A percentile compares a stretch with the other conserved stretches of the same genome.
Conservation (phyloP, 768 basidiomycete genomes). For the Leccinellum luteum region DNA sequence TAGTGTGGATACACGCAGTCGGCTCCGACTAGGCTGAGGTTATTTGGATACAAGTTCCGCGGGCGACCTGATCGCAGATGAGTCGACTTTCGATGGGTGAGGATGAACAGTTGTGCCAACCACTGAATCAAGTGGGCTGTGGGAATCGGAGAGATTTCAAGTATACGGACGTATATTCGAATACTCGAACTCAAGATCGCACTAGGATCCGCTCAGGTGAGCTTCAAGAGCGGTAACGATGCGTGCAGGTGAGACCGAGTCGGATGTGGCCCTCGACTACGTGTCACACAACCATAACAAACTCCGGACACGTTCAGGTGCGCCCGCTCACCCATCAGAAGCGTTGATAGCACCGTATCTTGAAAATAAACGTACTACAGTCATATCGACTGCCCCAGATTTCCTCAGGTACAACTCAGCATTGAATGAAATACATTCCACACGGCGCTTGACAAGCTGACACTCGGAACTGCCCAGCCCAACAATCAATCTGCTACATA, state of each 20-base stretch:
- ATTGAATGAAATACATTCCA: background rate
- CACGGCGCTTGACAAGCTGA: slow-evolving; percentile 1
- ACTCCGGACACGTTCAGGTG: slow-evolving; percentile 20
- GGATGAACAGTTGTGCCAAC: slow-evolving; percentile 5
- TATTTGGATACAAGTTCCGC: background rate
- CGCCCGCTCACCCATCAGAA: background rate
- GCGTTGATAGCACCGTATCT: background rate
- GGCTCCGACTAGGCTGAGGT: background rate
- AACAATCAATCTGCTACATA: slow-evolving; percentile 2
- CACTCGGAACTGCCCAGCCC: background rate
- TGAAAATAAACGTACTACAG: background rate
- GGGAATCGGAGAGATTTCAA: slow-evolving; percentile 7
- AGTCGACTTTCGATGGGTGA: slow-evolving; percentile 5
- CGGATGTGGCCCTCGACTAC: background rate
- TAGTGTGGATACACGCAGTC: background rate
- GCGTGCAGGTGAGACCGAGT: slow-evolving; percentile 5
- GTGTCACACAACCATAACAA: background rate
- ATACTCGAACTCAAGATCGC: slow-evolving; percentile 3
- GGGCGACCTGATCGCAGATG: slow-evolving; percentile 4
- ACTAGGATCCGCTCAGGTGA: slow-evolving; percentile 20
- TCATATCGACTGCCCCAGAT: background rate
- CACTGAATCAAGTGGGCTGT: slow-evolving; percentile 2
- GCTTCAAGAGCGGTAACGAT: slow-evolving; percentile 14
- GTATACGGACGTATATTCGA: slow-evolving; percentile 12
- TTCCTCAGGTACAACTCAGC: background rate